Base-by-base conservation (phyloP, 1,139 yeast genomes). In the Saccharomyces hybrid region DNA sequence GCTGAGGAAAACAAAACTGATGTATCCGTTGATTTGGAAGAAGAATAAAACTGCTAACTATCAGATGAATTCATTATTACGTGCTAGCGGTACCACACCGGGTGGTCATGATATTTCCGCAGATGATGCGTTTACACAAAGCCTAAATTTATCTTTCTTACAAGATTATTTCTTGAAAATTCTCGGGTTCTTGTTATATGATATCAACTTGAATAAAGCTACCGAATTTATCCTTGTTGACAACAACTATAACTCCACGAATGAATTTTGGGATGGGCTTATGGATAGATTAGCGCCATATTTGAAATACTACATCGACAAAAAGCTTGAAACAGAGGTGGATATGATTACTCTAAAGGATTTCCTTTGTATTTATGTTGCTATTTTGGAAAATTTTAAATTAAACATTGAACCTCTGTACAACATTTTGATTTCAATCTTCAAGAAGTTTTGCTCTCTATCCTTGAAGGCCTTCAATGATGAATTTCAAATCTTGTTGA, bases 181-280 rank as follows among this genome's bases (percentile, higher is more conserved):
- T 8, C 76, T 84, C 2, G 96, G 96, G 0, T 88, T 89, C 61
- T 82, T 90, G 60, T 77, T 88, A 5, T 77, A 85, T 62, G 96
- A 90, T 69, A 82, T 85, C 54, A 80, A 82, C 57, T 76, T 89
- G 46, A 80, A 82, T 53, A 71, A 76, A 51, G 73, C 78, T 5
- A 82, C 88, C 0, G 79, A 81, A 57, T 82, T 77, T 60, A 77
- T 77, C 53, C 72, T 84, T 20, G 80, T 82, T 51, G 75, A 80
- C 48, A 80, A 81, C 53, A 76, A 79, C 28, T 77, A 75, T 41
- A 72, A 73, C 41, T 66, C 78, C n/a, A 80, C 93, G 0, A 83
- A 83, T 63, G 95, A 86, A 62, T 76, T 88, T 53, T 93, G 95
- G 93, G 88, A 84, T 51, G 81, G 87, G 2, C 76, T 87, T 51